A percentile compares a stretch with the other conserved stretches of the same genome.
phyloP scores from a whole-genome alignment of 805 yeast species.

The Saccharomycopsis sp. region DNA sequence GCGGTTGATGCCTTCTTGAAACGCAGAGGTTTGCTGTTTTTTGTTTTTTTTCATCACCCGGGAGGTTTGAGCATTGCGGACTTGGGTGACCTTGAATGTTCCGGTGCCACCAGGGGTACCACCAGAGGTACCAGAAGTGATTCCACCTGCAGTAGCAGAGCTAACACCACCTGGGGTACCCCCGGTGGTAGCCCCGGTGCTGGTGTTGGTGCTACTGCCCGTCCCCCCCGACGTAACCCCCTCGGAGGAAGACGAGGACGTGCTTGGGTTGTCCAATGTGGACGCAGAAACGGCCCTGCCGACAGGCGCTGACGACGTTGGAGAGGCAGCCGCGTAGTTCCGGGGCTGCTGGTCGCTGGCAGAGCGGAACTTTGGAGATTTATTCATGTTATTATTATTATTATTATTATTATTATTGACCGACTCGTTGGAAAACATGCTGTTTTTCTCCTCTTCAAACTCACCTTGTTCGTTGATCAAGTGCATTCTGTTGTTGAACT shows the following conservation, averaged over 20 bases:
- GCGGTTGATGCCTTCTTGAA: slow-evolving; percentile 77
- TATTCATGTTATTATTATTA: slow-evolving; percentile 1
- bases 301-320: slow-evolving; percentile 19
- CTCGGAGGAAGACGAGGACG: not conserved
- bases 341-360: slow-evolving; percentile 18
- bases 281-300: slow-evolving; percentile 36
- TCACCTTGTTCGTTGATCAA: not conserved
- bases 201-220: no score
- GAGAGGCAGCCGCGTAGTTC: no score
- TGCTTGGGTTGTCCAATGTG: slow-evolving; percentile 4
- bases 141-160: no score
- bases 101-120: no score
- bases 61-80: slow-evolving; percentile 19
- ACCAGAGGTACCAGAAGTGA: no score
- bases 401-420: not conserved
- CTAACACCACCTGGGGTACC: no score
- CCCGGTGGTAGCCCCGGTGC: no score
- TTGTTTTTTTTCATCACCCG: slow-evolving; percentile 34
- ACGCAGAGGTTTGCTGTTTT: slow-evolving; percentile 67
- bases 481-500: slow-evolving; percentile 7
- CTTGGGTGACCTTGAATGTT: slow-evolving; percentile 20
- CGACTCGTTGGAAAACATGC: not conserved
- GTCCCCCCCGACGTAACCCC: not conserved
- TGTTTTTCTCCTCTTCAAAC: no score
- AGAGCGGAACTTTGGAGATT: slow-evolving; percentile 13